Base-by-base conservation (phyloP, 2,329 filamentous ascomycete genomes). In the Allantophomopsis cytisporea region DNA sequence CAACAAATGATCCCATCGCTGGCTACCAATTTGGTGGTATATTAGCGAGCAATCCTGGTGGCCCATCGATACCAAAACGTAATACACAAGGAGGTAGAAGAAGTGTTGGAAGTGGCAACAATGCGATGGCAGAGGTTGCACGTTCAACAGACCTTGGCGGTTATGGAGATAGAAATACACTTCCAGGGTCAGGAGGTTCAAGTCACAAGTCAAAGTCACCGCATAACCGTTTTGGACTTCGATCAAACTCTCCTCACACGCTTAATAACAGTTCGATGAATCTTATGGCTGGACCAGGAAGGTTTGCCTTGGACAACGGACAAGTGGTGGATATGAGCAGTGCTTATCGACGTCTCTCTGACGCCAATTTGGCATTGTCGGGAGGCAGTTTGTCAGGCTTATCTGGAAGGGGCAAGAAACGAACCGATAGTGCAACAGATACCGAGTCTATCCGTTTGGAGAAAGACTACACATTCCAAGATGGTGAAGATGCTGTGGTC, bases 291-390 rank as follows among this genome's bases (percentile, higher is more conserved):
- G 18, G 20, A 31, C 39, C 35, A 33, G 28, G 17, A 12, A 35
- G 23, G 35, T 61, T 71, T 12, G 63, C 75, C 35, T 65, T 82
- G 3, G 70, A 75, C 33, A 74, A 76, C 39, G 76, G 74, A 10
- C 68, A 71, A 36, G 56, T 72, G 2, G 62, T 86, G 38, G 80
- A 87, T 52, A 72, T 83, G 58, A 74, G 70, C 42, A 80, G 66
- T 45, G 79, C 81, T 4, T 84, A 87, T 53, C 69, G 78, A 38
- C 71, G 75, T 42, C 61, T 87, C 14, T 85, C 82, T 1, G 80
- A 88, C 53, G 80, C 80, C 10, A 77, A 79, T 38, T 60, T 88
- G 34, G 66, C 74, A 3, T 69, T 68, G 21, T 76, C 78, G 5
- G 69, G 73, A 14, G 78, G 81, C 20, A 72, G 65, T 38, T 60